phyloP scores from a whole-genome alignment of 1,284 basidiomycete species.

The Ustilago trichophora region DNA sequence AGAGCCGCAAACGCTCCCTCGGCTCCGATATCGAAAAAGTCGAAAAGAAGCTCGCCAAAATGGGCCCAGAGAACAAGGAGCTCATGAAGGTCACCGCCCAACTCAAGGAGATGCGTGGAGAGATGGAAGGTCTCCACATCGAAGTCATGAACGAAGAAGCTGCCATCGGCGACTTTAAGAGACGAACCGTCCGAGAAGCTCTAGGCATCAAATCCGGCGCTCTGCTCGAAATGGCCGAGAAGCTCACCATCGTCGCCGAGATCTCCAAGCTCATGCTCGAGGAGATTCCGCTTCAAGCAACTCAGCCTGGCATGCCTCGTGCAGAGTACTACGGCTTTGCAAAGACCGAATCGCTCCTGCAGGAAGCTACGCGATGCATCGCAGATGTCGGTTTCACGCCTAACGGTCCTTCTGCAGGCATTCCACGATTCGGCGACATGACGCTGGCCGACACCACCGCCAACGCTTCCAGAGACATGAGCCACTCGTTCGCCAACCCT shows the following conservation, averaged over 20 bases:
- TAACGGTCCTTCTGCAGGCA: slow-evolving; percentile 31
- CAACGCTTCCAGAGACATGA: slow-evolving; percentile 21
- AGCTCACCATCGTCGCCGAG: slow-evolving; percentile 84
- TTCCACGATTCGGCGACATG: slow-evolving; percentile 36
- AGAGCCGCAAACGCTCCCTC: slow-evolving; percentile 76
- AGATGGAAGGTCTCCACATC: slow-evolving; percentile 79
- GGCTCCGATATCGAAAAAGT: slow-evolving; percentile 82
- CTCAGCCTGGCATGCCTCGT: slow-evolving; percentile 81
- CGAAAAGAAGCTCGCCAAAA: slow-evolving; percentile 87
- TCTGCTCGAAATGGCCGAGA: slow-evolving; percentile 84
- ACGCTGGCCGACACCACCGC: slow-evolving; percentile 24
- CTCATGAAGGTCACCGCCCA: slow-evolving; percentile 78
- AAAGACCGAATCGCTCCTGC: slow-evolving; percentile 55
- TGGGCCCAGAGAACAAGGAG: slow-evolving; percentile 88
- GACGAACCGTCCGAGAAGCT: slow-evolving; percentile 75
- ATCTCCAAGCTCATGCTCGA: slow-evolving; percentile 80
- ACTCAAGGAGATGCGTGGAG: slow-evolving; percentile 77
- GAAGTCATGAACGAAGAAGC: slow-evolving; percentile 87
- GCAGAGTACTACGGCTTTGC: slow-evolving; percentile 73
- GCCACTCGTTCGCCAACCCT: slow-evolving; percentile 17
- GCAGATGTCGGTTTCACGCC: slow-evolving; percentile 58
- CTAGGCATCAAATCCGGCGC: slow-evolving; percentile 89
- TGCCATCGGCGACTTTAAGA: slow-evolving; percentile 83
- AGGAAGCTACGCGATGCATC: slow-evolving; percentile 52
- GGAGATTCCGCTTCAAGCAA: slow-evolving; percentile 83